Percentiles rank a stretch among this genome's conserved stretches.
Evolutionary conservation across 1,139 yeast genomes (phyloP).

Genomic region (Magnusiomyces tetraspermus): DNA sequence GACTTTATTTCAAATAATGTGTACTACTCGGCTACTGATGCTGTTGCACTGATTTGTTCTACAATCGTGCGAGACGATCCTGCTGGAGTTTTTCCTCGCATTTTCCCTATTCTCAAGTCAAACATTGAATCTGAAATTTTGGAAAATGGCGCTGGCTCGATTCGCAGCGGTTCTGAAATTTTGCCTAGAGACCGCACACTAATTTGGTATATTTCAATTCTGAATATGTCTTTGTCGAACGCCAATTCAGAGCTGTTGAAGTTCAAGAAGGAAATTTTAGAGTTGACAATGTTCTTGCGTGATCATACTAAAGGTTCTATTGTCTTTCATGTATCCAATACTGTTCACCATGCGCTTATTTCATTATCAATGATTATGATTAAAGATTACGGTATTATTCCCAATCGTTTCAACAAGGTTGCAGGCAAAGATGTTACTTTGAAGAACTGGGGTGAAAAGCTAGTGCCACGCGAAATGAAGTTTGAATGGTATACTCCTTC

Average conservation of each 20-base stretch:
- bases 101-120: conserved; percentile 40
- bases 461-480: conserved; percentile 34
- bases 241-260: conserved; percentile 46
- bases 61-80: conserved; percentile 59
- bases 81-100: conserved; percentile 37
- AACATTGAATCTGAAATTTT: conserved; percentile 58
- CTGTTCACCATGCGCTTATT: conserved; percentile 59
- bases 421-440: conserved; percentile 15
- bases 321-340: conserved; percentile 37
- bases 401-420: conserved; percentile 31
- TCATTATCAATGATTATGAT: conserved; percentile 44
- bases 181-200: conserved; percentile 70
- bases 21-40: conserved; percentile 57
- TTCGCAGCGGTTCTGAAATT: conserved; percentile 59
- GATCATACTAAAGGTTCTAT: conserved; percentile 59
- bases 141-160: conserved; percentile 79
- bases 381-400: conserved; percentile 21
- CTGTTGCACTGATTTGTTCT: conserved; percentile 63
- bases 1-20: conserved; percentile 52
- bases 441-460: conserved; percentile 28
- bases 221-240: conserved; percentile 65
- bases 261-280: conserved; percentile 40
- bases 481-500: conserved; percentile 74
- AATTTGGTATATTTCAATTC: conserved; percentile 60
- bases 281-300: conserved; percentile 45